These are phyloP conservation scores for Exobasidium cylindrosporum DNA, from an alignment of 1,284 basidiomycete species.

Conservation along the genomic window DNA sequence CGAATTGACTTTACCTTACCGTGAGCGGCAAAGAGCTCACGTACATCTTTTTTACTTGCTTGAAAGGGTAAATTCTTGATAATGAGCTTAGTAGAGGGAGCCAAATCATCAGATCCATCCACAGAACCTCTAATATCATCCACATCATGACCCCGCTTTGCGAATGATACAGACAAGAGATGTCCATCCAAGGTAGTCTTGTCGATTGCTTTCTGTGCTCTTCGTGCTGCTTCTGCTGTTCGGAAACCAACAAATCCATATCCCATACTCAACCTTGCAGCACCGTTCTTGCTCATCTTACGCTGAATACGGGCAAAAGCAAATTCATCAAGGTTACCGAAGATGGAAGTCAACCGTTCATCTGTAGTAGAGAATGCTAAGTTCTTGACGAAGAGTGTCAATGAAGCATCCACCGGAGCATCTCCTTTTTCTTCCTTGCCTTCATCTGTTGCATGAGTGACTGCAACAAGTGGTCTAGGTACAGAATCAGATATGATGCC, in stretches of 20 bases:
- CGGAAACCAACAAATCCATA: constrained; percentile 95
- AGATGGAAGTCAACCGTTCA: constrained; percentile 68
- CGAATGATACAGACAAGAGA: constrained; percentile 77
- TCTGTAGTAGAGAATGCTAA: constrained; percentile 83
- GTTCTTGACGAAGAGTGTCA: constrained; percentile 93
- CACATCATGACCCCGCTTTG: constrained; percentile 75
- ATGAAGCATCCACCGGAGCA: constrained; percentile 63
- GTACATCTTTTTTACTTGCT: constrained; percentile 85
- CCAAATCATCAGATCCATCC: constrained; percentile 62
- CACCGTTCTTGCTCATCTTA: constrained; percentile 59
- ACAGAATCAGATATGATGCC: constrained; percentile 59
- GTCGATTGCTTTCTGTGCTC: constrained; percentile 75
- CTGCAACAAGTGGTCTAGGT: neutral
- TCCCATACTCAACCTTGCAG: constrained; percentile 73
- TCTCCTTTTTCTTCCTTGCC: constrained; percentile 9
- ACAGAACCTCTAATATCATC: constrained; percentile 59
- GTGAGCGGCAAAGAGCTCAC: constrained; percentile 71
- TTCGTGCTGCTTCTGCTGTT: constrained; percentile 69
- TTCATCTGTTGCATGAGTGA: neutral
- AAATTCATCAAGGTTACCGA: constrained; percentile 77
- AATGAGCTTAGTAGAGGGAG: constrained; percentile 61
- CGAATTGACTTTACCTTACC: constrained; percentile 66
- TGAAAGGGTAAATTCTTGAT: constrained; percentile 99
- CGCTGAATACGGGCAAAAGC: constrained; percentile 86
- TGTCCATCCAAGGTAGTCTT: constrained; percentile 85